These are phyloP conservation scores for Phascolomyces articulosus DNA, from an alignment of 371 early-diverging fungal species.

Conservation along the genomic window DNA sequence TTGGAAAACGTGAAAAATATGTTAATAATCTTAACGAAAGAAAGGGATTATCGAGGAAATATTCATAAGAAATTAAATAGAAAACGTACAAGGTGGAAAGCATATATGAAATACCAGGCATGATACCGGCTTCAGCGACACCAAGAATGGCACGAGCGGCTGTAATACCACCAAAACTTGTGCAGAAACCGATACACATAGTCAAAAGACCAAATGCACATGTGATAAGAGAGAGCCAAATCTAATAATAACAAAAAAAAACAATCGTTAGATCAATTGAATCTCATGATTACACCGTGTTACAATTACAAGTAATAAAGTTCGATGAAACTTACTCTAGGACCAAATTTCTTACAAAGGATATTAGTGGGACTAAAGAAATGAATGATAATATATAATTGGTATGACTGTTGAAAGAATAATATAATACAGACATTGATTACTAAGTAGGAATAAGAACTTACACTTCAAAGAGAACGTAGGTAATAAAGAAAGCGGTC, in stretches of 20 bases:
- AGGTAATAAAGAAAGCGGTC: constrained; percentile 26
- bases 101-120: constrained; percentile 67
- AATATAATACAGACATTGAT: too few relatives aligned
- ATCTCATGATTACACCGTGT: too few relatives aligned
- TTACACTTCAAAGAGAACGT: constrained; percentile 40
- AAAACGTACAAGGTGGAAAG: constrained; percentile 47
- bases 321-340: constrained; percentile 17
- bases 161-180: constrained; percentile 23
- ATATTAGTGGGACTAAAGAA: constrained; percentile 28
- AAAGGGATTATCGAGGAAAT: too few relatives aligned
- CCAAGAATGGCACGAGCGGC: constrained; percentile 22
- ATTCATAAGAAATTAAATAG: background rate
- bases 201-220: constrained; percentile 57
- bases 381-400: too few relatives aligned
- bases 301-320: too few relatives aligned
- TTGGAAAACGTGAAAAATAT: too few relatives aligned
- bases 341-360: constrained; percentile 30
- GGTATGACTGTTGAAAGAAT: too few relatives aligned
- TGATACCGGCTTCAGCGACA: constrained; percentile 22
- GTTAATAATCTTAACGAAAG: too few relatives aligned
- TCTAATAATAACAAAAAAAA: background rate
- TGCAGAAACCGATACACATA: constrained; percentile 40
- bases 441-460: too few relatives aligned
- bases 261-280: too few relatives aligned
- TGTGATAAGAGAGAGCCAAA: constrained; percentile 54